phyloP scores from a whole-genome alignment of 495 filamentous ascomycete species.

The Jackrogersella multiformis region DNA sequence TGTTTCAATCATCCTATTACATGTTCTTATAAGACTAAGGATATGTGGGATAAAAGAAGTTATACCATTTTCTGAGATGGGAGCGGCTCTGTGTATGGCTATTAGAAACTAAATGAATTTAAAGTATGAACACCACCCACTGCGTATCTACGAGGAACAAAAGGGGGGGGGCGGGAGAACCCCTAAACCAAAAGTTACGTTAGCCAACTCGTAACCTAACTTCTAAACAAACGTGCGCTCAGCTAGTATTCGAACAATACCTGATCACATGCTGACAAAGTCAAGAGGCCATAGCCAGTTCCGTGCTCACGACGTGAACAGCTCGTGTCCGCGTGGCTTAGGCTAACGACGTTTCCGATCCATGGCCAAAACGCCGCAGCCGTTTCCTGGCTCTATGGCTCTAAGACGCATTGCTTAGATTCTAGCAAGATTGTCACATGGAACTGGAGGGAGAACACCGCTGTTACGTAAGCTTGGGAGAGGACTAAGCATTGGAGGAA shows the following conservation, averaged over 20 bases:
- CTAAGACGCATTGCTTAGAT: background rate
- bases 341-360: background rate
- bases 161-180: background rate
- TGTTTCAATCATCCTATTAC: background rate
- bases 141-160: no score
- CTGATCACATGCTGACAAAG: background rate
- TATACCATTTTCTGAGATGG: background rate
- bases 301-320: slow-evolving; percentile 3
- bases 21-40: no score
- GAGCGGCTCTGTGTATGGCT: background rate
- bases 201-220: background rate
- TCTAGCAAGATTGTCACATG: background rate
- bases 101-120: background rate
- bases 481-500: background rate
- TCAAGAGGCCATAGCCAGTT: background rate
- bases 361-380: background rate
- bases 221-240: background rate
- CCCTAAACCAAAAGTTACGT: background rate
- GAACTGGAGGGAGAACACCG: background rate
- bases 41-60: no score
- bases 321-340: slow-evolving; percentile 4
- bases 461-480: background rate
- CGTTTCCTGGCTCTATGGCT: background rate
- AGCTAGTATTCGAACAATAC: background rate
- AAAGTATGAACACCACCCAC: background rate